Percentiles rank a stretch among this genome's conserved stretches.
Conservation (phyloP, 306 rosid species). For the Crotalaria pallida region DNA sequence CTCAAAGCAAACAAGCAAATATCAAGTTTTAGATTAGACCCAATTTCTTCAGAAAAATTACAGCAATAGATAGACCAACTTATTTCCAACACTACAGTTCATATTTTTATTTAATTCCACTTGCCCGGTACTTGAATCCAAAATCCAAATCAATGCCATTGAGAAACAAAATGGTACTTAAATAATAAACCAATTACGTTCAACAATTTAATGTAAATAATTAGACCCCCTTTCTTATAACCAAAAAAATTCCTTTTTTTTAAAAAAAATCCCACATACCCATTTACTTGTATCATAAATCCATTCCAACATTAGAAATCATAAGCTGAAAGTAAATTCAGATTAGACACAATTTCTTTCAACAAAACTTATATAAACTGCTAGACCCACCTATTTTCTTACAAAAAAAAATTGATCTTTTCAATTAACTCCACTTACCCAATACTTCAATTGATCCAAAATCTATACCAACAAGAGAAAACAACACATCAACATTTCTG, state of each 20-base stretch:
- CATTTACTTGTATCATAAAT: background rate
- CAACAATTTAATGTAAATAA: no score
- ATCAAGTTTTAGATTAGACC: background rate
- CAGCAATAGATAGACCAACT: background rate
- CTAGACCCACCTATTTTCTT: background rate
- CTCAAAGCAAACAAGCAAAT: background rate
- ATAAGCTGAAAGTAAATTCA: background rate
- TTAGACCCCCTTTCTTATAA: background rate
- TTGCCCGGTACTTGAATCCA: background rate
- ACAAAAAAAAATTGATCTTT: no score
- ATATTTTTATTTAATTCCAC: no score
- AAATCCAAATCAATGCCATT: no score
- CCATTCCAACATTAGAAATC: background rate
- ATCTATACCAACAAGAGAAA: background rate
- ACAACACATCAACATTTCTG: no score
- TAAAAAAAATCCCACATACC: no score
- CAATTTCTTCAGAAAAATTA: background rate
- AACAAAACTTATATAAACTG: background rate
- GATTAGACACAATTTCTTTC: background rate
- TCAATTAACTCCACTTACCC: no score
- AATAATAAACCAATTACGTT: no score
- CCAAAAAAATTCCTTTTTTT: background rate
- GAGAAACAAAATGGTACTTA: no score
- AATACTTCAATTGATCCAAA: background rate
- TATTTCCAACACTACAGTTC: background rate